phyloP scores from a whole-genome alignment of 768 basidiomycete genomes.

The Thelephora ganbajun region DNA sequence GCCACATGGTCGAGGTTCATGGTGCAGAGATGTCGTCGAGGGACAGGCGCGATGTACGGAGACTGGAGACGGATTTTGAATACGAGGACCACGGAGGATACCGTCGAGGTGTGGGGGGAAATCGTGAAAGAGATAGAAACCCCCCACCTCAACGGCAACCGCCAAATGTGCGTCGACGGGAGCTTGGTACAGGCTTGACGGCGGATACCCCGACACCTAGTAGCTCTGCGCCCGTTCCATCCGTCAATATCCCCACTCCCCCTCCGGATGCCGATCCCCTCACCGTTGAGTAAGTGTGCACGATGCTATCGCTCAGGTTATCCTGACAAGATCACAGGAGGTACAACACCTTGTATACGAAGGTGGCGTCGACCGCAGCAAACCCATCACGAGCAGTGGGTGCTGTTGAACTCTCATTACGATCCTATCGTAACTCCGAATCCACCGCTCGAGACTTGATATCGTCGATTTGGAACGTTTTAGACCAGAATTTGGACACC shows the following conservation, averaged over 20 bases:
- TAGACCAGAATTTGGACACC: slow-evolving; percentile 53
- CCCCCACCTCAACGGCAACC: slow-evolving; percentile 21
- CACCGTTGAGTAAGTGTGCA: slow-evolving; percentile 29
- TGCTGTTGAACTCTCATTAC: slow-evolving; percentile 60
- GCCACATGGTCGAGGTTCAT: slow-evolving; percentile 80
- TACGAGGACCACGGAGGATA: slow-evolving; percentile 48
- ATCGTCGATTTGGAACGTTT: slow-evolving; percentile 73
- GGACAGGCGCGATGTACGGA: slow-evolving; percentile 53
- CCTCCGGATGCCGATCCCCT: slow-evolving; percentile 37
- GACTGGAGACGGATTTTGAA: slow-evolving; percentile 51
- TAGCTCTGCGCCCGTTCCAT: slow-evolving; percentile 15
- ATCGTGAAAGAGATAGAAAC: slow-evolving; percentile 38
- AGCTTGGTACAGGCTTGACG: slow-evolving; percentile 52
- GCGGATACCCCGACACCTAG: slow-evolving; percentile 15
- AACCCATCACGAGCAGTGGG: slow-evolving; percentile 45
- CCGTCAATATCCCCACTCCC: slow-evolving; percentile 20
- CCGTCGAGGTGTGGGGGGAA: slow-evolving; percentile 20
- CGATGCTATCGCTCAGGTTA: neutral
- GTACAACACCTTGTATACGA: slow-evolving; percentile 47
- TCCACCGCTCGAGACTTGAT: slow-evolving; percentile 74
- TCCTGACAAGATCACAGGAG: slow-evolving; percentile 28
- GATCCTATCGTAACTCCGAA: slow-evolving; percentile 67
- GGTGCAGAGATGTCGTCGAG: slow-evolving; percentile 58
- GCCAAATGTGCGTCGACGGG: slow-evolving; percentile 20
- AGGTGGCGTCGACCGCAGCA: slow-evolving; percentile 43